A percentile compares a stretch with the other conserved stretches of the same genome.
Conservation (phyloP, 768 basidiomycete genomes). For the Sarcomyxa edulis region DNA sequence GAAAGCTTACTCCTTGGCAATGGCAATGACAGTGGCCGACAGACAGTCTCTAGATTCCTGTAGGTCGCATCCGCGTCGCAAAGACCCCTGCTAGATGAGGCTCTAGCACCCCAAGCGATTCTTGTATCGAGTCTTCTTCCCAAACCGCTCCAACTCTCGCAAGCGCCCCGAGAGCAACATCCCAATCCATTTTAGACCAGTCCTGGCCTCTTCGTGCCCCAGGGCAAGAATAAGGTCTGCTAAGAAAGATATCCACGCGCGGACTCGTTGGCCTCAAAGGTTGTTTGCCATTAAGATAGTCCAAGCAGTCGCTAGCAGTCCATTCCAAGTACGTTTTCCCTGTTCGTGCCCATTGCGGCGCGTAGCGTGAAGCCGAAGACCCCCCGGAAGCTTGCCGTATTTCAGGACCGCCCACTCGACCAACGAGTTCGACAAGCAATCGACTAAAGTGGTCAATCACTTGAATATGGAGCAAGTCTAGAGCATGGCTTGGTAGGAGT, state of each 20-base stretch:
- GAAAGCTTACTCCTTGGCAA: no score
- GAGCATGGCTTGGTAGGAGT: conserved; percentile 46
- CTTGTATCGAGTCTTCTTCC: conserved; percentile 45
- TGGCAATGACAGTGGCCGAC: no score
- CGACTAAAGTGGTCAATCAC: conserved; percentile 65
- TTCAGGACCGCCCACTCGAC: conserved; percentile 45
- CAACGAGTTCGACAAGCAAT: conserved; percentile 53
- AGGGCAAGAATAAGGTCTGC: conserved; percentile 34
- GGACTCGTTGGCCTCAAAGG: conserved; percentile 30
- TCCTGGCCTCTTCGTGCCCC: conserved; percentile 69
- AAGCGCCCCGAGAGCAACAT: conserved; percentile 42
- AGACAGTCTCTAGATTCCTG: no score
- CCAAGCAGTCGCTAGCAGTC: conserved; percentile 50
- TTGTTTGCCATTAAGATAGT: conserved; percentile 45
- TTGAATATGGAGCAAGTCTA: conserved; percentile 63
- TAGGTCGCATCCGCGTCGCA: conserved; percentile 33
- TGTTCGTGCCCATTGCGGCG: conserved; percentile 40
- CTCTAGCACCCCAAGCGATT: conserved; percentile 43
- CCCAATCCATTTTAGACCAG: conserved; percentile 70
- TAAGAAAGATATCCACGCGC: conserved; percentile 47
- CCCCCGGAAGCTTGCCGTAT: conserved; percentile 30
- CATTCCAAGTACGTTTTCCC: conserved; percentile 41
- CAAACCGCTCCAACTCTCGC: conserved; percentile 43
- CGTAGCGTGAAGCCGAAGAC: conserved; percentile 44
- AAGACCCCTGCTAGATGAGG: conserved; percentile 47